Base-by-base conservation (phyloP, 164 flowering plant species). In the Liquidambar formosana region DNA sequence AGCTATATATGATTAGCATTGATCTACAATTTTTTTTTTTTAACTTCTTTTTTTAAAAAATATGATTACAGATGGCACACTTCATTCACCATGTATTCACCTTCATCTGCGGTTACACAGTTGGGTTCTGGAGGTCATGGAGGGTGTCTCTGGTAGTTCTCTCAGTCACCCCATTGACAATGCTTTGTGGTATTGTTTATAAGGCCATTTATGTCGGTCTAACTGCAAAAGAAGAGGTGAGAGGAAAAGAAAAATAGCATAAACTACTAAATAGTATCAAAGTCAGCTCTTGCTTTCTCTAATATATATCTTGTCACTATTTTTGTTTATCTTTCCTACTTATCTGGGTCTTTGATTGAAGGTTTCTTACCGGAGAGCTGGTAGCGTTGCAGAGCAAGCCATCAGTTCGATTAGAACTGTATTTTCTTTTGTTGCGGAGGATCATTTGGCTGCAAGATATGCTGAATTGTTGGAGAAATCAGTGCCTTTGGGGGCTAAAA, bases 141-240 rank as follows among this genome's bases (percentile, higher is more conserved):
- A 87, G 83, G 75, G 80, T 89, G 21, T 79, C 96, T 23, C 76
- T 91, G 13, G 92, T 80, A 8, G 89, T 89, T 72, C 76, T 91
- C 63, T 73, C 89, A 26, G 92, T 91, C 41, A 87, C 85, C 1
- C 96, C 93, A 25, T 51, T 91, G 70, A 89, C 75, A 59, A 86
- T 91, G 93, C 76, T 84, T 58, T 91, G 90, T 68, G 93, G 96
- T 3, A 78, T 91, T 56, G 88, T 83, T 68, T 91, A 91, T 53
- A 91, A 91, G 76, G 92, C 90, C 8, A 67, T 91, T 41, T 91
- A 91, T 63, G 96, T 82, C 46, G 96, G 90, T 51, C 71, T 87
- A 77, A 71, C 92, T n/a, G 46, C 89, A 23, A 87, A 91, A 72
- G 93, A 91, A 81, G 93, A 87, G 86, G 90, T 88, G 54, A 72